phyloP scores from a whole-genome alignment of 495 filamentous ascomycete species.

The Aspergillus biplanus region DNA sequence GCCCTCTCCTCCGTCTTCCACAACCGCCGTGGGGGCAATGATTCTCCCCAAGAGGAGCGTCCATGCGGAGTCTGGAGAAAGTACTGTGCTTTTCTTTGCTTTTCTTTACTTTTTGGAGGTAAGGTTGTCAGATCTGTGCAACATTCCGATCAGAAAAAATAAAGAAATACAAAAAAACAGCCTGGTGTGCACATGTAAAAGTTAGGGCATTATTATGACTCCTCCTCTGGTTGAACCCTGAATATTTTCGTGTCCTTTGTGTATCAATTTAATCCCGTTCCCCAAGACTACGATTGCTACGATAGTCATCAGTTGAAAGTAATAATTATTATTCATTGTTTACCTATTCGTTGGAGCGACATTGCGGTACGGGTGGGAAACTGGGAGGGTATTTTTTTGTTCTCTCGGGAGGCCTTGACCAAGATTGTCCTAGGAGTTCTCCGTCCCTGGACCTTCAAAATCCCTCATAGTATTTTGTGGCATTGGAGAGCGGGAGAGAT shows the following conservation, averaged over 20 bases:
- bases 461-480: conserved; percentile 26
- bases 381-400: background rate
- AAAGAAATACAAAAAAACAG: no score
- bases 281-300: background rate
- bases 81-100: background rate
- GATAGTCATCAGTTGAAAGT: background rate
- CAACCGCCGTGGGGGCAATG: conserved; percentile 16
- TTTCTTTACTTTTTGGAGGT: conserved; percentile 9
- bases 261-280: background rate
- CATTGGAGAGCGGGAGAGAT: background rate
- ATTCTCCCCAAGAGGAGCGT: conserved; percentile 5
- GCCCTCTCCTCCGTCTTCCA: background rate
- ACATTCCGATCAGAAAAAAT: conserved; percentile 21
- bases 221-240: conserved; percentile 10
- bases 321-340: background rate
- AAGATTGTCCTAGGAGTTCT: conserved; percentile 11
- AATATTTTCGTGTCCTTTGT: conserved; percentile 4
- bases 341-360: background rate
- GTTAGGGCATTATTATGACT: no score
- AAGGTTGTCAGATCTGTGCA: conserved; percentile 21
- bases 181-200: no score
- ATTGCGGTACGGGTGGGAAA: background rate
- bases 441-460: conserved; percentile 20
- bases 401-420: background rate
- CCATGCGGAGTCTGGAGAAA: background rate